These are phyloP conservation scores for Aspergillus bridgeri DNA, from an alignment of 495 filamentous ascomycete species.

Conservation along the genomic window DNA sequence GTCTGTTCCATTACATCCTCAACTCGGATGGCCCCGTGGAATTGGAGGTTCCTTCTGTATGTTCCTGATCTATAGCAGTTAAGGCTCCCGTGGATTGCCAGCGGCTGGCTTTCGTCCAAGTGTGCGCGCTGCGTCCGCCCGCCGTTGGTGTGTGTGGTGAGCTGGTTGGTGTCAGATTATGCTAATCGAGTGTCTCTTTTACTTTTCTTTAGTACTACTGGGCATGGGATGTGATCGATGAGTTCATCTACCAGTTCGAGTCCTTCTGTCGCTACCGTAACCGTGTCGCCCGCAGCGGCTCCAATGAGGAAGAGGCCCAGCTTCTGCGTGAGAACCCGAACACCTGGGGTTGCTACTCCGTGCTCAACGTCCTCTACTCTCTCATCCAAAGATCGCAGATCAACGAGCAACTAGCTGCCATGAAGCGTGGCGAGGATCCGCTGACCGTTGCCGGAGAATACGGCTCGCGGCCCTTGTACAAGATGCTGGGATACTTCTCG, in stretches of 20 bases:
- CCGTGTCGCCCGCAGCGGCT: conserved; percentile 78
- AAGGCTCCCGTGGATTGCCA: conserved; percentile 14
- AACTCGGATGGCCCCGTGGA: conserved; percentile 98
- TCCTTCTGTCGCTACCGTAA: conserved; percentile 96
- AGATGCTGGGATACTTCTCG: conserved; percentile 98
- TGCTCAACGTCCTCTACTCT: conserved; percentile 98
- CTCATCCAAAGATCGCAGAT: conserved; percentile 97
- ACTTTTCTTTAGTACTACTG: conserved; percentile 76
- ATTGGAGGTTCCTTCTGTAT: conserved; percentile 89
- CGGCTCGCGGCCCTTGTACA: conserved; percentile 85
- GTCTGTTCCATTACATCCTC: conserved; percentile 95
- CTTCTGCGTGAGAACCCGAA: conserved; percentile 94
- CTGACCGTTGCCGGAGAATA: conserved; percentile 86
- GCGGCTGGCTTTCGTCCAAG: conserved; percentile 14
- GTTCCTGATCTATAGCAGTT: conserved; percentile 25
- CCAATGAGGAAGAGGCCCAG: conserved; percentile 84
- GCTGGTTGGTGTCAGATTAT: not conserved
- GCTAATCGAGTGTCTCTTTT: conserved; percentile 7
- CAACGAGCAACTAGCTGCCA: conserved; percentile 90
- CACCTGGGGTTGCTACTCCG: conserved; percentile 99
- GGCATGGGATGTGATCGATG: conserved; percentile 99
- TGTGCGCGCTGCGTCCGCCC: not conserved
- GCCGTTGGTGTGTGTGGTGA: conserved; percentile 11
- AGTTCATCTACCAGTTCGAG: conserved; percentile 99
- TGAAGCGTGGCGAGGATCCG: conserved; percentile 89